These are phyloP conservation scores for Lizonia empirigonia DNA, from an alignment of 2,329 filamentous ascomycete genomes.

Conservation along the genomic window DNA sequence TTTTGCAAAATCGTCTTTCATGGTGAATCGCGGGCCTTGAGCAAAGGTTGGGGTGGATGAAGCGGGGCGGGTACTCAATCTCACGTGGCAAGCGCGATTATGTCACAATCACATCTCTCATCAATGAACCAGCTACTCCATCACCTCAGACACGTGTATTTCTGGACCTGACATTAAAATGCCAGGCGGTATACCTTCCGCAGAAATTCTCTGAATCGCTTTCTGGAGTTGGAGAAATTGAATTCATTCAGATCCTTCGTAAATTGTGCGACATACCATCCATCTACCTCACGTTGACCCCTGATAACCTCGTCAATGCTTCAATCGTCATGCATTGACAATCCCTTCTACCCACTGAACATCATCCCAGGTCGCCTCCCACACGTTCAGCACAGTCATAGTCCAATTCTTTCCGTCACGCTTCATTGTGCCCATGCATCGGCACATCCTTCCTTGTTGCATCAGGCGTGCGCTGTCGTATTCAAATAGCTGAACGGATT, in stretches of 20 bases:
- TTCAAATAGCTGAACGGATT: slow-evolving; percentile 53
- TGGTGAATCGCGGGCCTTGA: slow-evolving; percentile 15
- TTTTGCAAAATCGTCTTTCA: slow-evolving; percentile 11
- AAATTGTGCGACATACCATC: background rate
- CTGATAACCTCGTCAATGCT: background rate
- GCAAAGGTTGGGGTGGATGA: slow-evolving; percentile 16
- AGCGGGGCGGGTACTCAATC: slow-evolving; percentile 35
- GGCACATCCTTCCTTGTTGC: slow-evolving; percentile 50
- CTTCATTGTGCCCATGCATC: slow-evolving; percentile 57
- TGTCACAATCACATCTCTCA: slow-evolving; percentile 12
- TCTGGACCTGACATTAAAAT: background rate
- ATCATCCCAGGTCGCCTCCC: slow-evolving; percentile 61
- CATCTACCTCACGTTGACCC: background rate
- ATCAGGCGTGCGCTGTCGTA: slow-evolving; percentile 55
- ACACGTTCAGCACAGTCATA: slow-evolving; percentile 57
- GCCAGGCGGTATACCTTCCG: background rate
- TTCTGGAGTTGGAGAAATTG: background rate
- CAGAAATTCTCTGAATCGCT: background rate
- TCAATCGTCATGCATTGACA: slow-evolving; percentile 24
- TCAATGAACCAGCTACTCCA: background rate
- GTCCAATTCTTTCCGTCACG: slow-evolving; percentile 52
- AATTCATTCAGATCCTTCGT: background rate
- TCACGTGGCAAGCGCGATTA: slow-evolving; percentile 27
- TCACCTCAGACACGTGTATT: background rate
- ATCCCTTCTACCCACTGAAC: slow-evolving; percentile 58